phyloP scores from a whole-genome alignment of 2,329 filamentous ascomycete species.

The Cladophialophora exuberans region DNA sequence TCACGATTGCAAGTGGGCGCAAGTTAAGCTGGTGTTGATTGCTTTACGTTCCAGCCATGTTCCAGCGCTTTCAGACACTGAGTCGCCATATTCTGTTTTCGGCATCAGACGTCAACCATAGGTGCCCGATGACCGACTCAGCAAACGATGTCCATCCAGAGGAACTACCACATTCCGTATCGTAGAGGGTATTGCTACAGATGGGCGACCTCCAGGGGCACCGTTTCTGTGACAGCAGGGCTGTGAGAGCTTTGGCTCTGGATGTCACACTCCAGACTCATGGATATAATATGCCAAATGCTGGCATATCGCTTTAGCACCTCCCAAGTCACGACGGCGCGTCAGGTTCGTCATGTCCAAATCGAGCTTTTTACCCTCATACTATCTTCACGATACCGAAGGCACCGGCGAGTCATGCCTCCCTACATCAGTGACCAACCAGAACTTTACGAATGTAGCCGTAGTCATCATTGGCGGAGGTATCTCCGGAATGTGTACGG shows the following conservation, averaged over 20 bases:
- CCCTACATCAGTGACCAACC: not conserved
- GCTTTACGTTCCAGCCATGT: no score
- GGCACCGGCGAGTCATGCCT: not conserved
- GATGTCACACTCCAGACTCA: not conserved
- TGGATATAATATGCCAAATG: not conserved
- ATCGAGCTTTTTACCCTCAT: constrained; percentile 11
- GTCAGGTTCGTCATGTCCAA: constrained; percentile 5
- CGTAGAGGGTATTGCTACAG: not conserved
- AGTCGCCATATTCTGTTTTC: not conserved
- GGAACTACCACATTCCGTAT: constrained; percentile 20
- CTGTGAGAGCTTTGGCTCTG: not conserved
- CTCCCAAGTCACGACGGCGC: not conserved
- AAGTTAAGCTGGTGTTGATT: no score
- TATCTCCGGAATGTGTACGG: constrained; percentile 46
- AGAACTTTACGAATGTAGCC: constrained; percentile 39
- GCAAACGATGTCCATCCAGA: not conserved
- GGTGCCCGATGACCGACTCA: not conserved
- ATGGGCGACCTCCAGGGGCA: not conserved
- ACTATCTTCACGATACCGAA: not conserved
- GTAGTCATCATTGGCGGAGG: constrained; percentile 62
- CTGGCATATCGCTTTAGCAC: not conserved
- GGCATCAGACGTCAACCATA: not conserved
- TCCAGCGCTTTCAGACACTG: no score
- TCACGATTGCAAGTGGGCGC: no score
- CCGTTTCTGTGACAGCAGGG: not conserved